Base-by-base conservation (phyloP, 2,329 filamentous ascomycete genomes). In the Penicillium occitanis region DNA sequence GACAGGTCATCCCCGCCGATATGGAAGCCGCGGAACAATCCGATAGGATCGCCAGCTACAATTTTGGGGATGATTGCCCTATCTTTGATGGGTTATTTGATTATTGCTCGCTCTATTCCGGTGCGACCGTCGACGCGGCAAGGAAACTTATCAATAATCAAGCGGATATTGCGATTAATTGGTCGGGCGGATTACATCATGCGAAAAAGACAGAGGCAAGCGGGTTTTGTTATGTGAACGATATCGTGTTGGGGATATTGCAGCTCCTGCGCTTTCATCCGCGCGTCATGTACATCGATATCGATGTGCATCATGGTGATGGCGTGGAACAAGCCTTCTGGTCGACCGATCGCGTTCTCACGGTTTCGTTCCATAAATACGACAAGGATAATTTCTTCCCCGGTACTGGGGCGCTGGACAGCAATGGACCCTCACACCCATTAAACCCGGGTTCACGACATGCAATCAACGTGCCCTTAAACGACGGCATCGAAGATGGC, bases 211-310 rank as follows among this genome's bases (percentile, higher is more conserved):
- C 90, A 63, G 93, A 97, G 79, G 94, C 95, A 0, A 94, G 91
- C 14, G 95, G 95, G 0, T 99, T 99, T 79, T 99, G 95, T 82
- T 99, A 99, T 81, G 93, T 98, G 81, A 99, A 99, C 78, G 95
- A 99, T 78, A 98, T 98, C 73, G 95, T 98, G 66, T 86, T 99
- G 57, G 92, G 91, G 42, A 95, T 97, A 72, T 85, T 98, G 44
- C 91, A 97, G 76, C 86, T 99, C 10, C 84, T 98, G 17, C 89
- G 91, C 35, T 86, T 90, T 73, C 88, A 93, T 72, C 88, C 92
- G 17, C 90, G 93, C 59, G 93, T 98, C 7, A 84, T 98, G 66
- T 97, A 98, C 78, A 93, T 98, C 77, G 92, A 96, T 75, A 96
- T 96, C 71, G 92, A 96, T 75, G 92, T 96, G 1, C 92, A 96